These are phyloP conservation scores for Geranium brycei DNA, from an alignment of 345 rosid genomes.

Conservation along the genomic window DNA sequence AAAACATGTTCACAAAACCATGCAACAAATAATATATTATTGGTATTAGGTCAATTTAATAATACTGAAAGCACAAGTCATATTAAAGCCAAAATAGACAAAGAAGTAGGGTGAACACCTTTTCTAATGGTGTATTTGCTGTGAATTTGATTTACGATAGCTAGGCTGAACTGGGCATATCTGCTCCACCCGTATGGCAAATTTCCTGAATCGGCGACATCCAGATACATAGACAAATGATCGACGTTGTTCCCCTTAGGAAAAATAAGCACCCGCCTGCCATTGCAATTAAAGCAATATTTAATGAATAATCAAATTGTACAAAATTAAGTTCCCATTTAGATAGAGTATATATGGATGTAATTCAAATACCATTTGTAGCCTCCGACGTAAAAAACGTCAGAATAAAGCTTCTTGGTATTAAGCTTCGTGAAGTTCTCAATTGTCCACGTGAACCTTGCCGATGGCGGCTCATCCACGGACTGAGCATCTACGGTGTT, in stretches of 20 bases:
- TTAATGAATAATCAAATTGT: background rate
- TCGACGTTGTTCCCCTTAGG: conserved; percentile 56
- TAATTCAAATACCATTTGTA: conserved; percentile 32
- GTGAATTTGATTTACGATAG: conserved; percentile 38
- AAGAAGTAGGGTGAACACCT: conserved; percentile 17
- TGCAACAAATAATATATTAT: background rate
- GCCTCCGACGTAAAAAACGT: conserved; percentile 32
- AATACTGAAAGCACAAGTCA: no score
- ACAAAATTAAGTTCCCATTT: background rate
- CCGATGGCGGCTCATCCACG: conserved; percentile 39
- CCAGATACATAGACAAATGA: conserved; percentile 48
- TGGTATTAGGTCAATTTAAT: background rate
- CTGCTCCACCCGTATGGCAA: conserved; percentile 53
- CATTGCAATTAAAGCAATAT: background rate
- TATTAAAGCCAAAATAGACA: background rate
- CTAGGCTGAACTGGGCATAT: conserved; percentile 51
- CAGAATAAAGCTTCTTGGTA: conserved; percentile 45
- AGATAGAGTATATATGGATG: background rate
- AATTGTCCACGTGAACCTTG: conserved; percentile 48
- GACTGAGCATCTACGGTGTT: conserved; percentile 29
- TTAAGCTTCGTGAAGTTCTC: conserved; percentile 40
- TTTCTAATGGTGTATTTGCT: conserved; percentile 36
- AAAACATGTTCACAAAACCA: background rate
- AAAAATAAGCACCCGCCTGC: conserved; percentile 45
- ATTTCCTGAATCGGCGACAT: conserved; percentile 37